Conservation (phyloP, 2,329 filamentous ascomycete genomes). For the Ophiostoma angusticollis region DNA sequence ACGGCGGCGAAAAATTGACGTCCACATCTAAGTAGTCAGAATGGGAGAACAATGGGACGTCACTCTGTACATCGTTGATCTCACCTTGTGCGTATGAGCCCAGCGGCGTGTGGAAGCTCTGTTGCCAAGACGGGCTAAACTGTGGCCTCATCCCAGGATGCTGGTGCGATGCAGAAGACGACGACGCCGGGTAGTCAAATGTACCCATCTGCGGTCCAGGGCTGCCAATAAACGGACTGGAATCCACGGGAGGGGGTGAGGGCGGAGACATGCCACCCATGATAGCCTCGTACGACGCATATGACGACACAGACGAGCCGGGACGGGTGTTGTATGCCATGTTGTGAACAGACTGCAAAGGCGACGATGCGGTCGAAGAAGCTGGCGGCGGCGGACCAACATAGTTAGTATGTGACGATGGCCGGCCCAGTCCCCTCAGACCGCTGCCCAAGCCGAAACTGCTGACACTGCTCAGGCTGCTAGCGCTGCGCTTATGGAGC, state of each 20-base stretch:
- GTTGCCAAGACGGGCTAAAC: conserved; percentile 14
- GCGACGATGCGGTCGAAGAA: conserved; percentile 14
- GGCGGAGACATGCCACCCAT: conserved; percentile 15
- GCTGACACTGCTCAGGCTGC: conserved; percentile 13
- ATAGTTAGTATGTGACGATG: conserved; percentile 16
- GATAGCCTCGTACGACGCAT: conserved; percentile 14
- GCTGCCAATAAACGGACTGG: conserved; percentile 15
- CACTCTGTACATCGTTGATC: background rate
- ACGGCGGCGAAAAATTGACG: conserved; percentile 15
- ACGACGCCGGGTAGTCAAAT: conserved; percentile 10
- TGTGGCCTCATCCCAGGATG: conserved; percentile 16
- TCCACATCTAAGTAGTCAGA: conserved; percentile 10
- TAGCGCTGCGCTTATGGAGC: conserved; percentile 13
- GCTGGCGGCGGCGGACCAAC: conserved; percentile 13
- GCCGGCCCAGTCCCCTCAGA: conserved; percentile 14
- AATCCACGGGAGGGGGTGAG: conserved; percentile 11
- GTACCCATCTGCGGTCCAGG: conserved; percentile 12
- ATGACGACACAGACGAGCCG: conserved; percentile 15
- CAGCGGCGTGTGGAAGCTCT: conserved; percentile 13
- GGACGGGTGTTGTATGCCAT: conserved; percentile 9
- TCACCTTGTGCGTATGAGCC: conserved; percentile 12
- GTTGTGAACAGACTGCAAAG: conserved; percentile 10
- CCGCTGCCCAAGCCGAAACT: conserved; percentile 16
- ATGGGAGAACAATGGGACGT: background rate
- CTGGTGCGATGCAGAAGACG: conserved; percentile 4